These are phyloP conservation scores for Tricholomella constricta DNA, from an alignment of 768 basidiomycete species.

Conservation along the genomic window DNA sequence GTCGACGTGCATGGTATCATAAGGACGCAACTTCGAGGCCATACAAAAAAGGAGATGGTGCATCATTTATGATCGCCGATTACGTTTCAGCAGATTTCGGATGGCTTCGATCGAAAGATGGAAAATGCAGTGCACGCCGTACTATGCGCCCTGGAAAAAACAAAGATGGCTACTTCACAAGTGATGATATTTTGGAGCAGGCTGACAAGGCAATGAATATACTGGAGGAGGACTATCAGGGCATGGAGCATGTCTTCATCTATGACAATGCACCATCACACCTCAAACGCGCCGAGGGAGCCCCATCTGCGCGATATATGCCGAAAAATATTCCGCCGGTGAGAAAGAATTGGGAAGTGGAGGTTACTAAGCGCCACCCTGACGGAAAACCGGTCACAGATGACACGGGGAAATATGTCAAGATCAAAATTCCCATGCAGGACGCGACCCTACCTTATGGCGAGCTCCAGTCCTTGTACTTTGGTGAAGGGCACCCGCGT, in stretches of 20 bases:
- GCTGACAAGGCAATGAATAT: conserved; percentile 26
- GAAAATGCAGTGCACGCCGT: conserved; percentile 19
- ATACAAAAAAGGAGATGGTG: conserved; percentile 31
- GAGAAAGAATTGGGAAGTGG: conserved; percentile 21
- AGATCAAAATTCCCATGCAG: too few relatives aligned
- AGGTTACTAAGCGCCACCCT: conserved; percentile 12
- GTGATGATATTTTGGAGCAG: conserved; percentile 25
- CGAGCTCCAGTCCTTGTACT: not conserved
- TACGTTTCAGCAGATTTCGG: conserved; percentile 29
- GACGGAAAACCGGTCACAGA: conserved; percentile 22
- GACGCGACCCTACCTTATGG: too few relatives aligned
- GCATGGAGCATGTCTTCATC: conserved; percentile 17
- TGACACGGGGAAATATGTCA: not conserved
- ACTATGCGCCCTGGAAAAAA: conserved; percentile 26
- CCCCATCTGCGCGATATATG: conserved; percentile 1
- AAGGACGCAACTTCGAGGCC: conserved; percentile 19
- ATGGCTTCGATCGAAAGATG: conserved; percentile 16
- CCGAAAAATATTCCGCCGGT: conserved; percentile 11
- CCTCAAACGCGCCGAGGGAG: conserved; percentile 4
- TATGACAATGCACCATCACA: conserved; percentile 13
- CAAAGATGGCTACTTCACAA: not conserved
- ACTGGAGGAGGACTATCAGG: conserved; percentile 12
- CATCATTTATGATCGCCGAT: conserved; percentile 31
- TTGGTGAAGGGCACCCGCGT: not conserved
- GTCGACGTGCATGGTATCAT: conserved; percentile 23